A percentile compares a stretch with the other conserved stretches of the same genome.
phyloP scores from a whole-genome alignment of 495 filamentous ascomycete genomes.

The Astrocystis sublimbata region DNA sequence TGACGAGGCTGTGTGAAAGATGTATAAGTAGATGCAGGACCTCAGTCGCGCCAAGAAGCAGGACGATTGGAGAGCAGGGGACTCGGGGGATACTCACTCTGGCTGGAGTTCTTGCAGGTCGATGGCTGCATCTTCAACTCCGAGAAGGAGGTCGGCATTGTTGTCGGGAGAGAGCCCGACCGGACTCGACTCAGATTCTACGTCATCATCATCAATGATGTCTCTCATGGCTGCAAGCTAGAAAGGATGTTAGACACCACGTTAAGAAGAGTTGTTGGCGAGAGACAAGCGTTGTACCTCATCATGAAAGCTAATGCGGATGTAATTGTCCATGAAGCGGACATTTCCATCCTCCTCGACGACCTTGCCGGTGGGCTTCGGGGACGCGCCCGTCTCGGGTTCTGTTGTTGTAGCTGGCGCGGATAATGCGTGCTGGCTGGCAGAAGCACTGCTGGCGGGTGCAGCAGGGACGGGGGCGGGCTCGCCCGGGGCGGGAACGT shows the following conservation, averaged over 20 bases:
- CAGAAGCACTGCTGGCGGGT: neutral
- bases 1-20: conserved; percentile 24
- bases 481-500: neutral
- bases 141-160: conserved; percentile 12
- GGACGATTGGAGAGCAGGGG: neutral
- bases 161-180: conserved; percentile 12
- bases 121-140: conserved; percentile 9
- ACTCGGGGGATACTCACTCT: conserved; percentile 15
- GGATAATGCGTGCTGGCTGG: neutral
- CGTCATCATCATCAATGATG: conserved; percentile 15
- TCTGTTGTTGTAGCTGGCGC: neutral
- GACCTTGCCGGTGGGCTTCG: conserved; percentile 34
- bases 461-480: neutral
- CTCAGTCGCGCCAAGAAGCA: neutral
- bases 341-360: conserved; percentile 40
- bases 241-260: neutral
- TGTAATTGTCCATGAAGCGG: conserved; percentile 40
- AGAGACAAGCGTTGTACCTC: conserved; percentile 30
- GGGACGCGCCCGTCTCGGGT: neutral
- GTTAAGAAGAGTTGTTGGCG: neutral
- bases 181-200: conserved; percentile 2
- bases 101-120: conserved; percentile 16
- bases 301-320: conserved; percentile 39
- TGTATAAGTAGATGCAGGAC: conserved; percentile 20
- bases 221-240: conserved; percentile 17